These are phyloP conservation scores for Entomortierella chlamydospora DNA, from an alignment of 192 early-diverging fungal species.

Conservation along the genomic window DNA sequence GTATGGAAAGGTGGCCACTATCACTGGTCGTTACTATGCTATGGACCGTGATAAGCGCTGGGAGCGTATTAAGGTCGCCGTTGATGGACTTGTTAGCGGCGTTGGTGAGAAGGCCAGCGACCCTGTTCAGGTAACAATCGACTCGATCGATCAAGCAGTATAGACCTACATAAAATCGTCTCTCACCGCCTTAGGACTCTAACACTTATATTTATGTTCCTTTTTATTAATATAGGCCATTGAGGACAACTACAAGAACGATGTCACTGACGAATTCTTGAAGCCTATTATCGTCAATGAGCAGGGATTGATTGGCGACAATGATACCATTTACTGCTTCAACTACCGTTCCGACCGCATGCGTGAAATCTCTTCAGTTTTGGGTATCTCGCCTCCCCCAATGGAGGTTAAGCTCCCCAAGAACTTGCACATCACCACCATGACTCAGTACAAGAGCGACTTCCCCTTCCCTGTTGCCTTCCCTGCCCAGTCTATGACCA, in stretches of 20 bases:
- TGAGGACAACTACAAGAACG: conserved; percentile 86
- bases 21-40: conserved; percentile 98
- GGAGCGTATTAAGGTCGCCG: conserved; percentile 96
- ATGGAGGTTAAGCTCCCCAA: conserved; percentile 86
- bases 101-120: conserved; percentile 79
- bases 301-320: conserved; percentile 83
- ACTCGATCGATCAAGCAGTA: background rate
- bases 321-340: conserved; percentile 97
- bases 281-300: conserved; percentile 95
- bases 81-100: conserved; percentile 87
- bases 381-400: conserved; percentile 88
- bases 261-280: conserved; percentile 99
- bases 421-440: conserved; percentile 87
- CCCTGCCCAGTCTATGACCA: conserved; percentile 97
- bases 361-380: conserved; percentile 89
- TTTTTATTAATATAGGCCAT: conserved; percentile 62
- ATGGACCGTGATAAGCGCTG: conserved; percentile 99
- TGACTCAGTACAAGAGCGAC: conserved; percentile 98
- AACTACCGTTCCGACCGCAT: conserved; percentile 99
- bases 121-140: conserved; percentile 62
- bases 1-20: conserved; percentile 93
- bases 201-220: background rate
- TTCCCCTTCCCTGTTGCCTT: conserved; percentile 97
- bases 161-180: background rate
- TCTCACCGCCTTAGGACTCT: background rate